phyloP scores from a whole-genome alignment of 2,329 filamentous ascomycete genomes.

The Diatrype stigma region DNA sequence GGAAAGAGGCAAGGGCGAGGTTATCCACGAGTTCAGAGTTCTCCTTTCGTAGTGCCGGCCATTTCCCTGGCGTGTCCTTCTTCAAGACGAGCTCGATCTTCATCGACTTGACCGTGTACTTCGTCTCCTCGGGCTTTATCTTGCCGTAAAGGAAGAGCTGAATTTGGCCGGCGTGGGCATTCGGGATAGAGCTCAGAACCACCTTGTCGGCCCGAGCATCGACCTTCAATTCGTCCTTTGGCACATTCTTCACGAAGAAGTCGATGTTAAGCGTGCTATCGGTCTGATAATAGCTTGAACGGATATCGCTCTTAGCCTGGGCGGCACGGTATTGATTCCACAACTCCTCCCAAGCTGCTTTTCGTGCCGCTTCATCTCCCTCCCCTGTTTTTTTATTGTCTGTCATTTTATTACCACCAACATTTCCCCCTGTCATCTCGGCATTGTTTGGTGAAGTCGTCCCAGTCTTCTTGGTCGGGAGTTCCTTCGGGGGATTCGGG shows the following conservation, averaged over 20 bases:
- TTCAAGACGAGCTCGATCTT: constrained; percentile 75
- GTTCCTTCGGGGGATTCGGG: constrained; percentile 22
- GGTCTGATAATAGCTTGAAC: constrained; percentile 39
- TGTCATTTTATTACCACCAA: background rate
- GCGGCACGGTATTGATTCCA: constrained; percentile 15
- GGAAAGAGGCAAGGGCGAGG: constrained; percentile 12
- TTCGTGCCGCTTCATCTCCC: background rate
- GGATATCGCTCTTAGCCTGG: constrained; percentile 28
- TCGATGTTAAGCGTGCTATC: constrained; percentile 31
- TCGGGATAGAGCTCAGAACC: constrained; percentile 41
- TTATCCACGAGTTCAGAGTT: constrained; percentile 38
- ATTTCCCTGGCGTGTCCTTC: constrained; percentile 67
- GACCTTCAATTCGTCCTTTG: constrained; percentile 37
- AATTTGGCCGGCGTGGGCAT: constrained; percentile 45
- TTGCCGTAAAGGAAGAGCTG: constrained; percentile 61
- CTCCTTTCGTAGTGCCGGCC: constrained; percentile 46
- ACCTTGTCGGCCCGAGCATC: constrained; percentile 24
- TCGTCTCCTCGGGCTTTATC: constrained; percentile 59
- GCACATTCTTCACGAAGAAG: constrained; percentile 38
- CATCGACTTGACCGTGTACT: constrained; percentile 62
- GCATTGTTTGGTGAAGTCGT: constrained; percentile 3
- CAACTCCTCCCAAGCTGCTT: constrained; percentile 14
- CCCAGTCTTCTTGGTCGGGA: constrained; percentile 12
- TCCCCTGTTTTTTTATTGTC: background rate
- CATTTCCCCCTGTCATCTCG: background rate